Percentiles rank a stretch among this genome's conserved stretches.
These are phyloP conservation scores for Dactylonectria estremocensis DNA, from an alignment of 2,329 filamentous ascomycete species.

Conservation along the genomic window DNA sequence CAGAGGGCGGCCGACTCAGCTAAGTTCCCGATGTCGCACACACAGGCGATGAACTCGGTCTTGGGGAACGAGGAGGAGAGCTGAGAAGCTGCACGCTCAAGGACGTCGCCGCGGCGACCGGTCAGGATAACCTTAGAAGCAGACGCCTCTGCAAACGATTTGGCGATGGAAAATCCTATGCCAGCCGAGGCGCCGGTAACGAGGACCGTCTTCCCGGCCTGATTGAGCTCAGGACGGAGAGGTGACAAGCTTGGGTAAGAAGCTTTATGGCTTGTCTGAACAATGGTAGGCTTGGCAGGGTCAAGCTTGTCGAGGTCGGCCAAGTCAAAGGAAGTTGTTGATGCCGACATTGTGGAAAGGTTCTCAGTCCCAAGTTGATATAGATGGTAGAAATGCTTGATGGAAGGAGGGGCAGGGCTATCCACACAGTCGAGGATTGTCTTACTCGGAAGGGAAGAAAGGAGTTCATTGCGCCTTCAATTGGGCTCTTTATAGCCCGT, in stretches of 20 bases:
- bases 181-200: slow-evolving; percentile 3
- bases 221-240: slow-evolving; percentile 1
- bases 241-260: not conserved
- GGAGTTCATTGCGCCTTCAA: too few species aligned
- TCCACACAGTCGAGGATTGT: too few species aligned
- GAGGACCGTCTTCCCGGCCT: slow-evolving; percentile 2
- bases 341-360: not conserved
- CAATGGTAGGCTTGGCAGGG: not conserved
- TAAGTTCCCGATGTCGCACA: slow-evolving; percentile 1
- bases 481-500: too few species aligned
- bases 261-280: not conserved
- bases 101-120: slow-evolving; percentile 6
- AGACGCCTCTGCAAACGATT: not conserved
- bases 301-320: not conserved
- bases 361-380: too few species aligned
- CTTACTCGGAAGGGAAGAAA: too few species aligned
- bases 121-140: not conserved
- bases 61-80: not conserved
- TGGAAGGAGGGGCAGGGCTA: too few species aligned
- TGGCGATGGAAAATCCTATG: not conserved
- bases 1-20: not conserved
- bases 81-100: not conserved
- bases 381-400: too few species aligned
- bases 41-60: slow-evolving; percentile 4
- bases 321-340: not conserved